Evolutionary conservation across 768 basidiomycete genomes (phyloP).

Genomic region (Rhizopogon vesiculosus): DNA sequence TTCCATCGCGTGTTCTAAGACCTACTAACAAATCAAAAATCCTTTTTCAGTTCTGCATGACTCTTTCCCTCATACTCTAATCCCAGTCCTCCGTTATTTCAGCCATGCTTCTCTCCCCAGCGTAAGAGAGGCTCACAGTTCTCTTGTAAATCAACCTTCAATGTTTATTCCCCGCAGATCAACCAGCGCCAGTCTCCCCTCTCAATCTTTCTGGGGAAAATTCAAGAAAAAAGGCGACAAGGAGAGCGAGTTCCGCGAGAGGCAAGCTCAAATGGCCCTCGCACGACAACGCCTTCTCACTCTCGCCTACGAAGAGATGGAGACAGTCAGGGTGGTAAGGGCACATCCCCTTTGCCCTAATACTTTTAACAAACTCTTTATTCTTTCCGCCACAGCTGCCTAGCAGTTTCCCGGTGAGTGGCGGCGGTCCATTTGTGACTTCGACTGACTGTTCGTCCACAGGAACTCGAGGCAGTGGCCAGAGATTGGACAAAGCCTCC

Average conservation of each 20-base stretch:
- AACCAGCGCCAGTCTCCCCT: slow-evolving; percentile 55
- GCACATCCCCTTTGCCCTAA: slow-evolving; percentile 22
- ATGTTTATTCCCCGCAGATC: slow-evolving; percentile 45
- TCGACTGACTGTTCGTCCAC: slow-evolving; percentile 5
- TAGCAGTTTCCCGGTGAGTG: slow-evolving; percentile 54
- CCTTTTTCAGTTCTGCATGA: slow-evolving; percentile 26
- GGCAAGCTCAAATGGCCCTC: slow-evolving; percentile 60
- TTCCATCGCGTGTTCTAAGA: slow-evolving; percentile 37
- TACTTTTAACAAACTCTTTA: slow-evolving; percentile 10
- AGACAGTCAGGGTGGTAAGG: slow-evolving; percentile 66
- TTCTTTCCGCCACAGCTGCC: slow-evolving; percentile 49
- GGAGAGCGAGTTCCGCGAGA: slow-evolving; percentile 55
- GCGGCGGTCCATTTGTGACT: neutral
- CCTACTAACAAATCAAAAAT: slow-evolving; percentile 13
- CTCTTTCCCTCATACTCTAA: slow-evolving; percentile 19
- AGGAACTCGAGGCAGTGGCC: slow-evolving; percentile 81
- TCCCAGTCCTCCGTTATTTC: slow-evolving; percentile 14
- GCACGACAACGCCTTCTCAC: slow-evolving; percentile 75
- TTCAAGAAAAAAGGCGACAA: slow-evolving; percentile 63
- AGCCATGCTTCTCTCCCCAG: slow-evolving; percentile 77
- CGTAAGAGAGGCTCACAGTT: slow-evolving; percentile 45
- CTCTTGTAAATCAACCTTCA: slow-evolving; percentile 22
- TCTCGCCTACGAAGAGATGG: slow-evolving; percentile 80
- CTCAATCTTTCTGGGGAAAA: slow-evolving; percentile 53
- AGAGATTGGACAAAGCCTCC: slow-evolving; percentile 87